Evolutionary conservation across 129 eudicot genomes (phyloP).

Genomic region (Rutidosis leptorrhynchoides): DNA sequence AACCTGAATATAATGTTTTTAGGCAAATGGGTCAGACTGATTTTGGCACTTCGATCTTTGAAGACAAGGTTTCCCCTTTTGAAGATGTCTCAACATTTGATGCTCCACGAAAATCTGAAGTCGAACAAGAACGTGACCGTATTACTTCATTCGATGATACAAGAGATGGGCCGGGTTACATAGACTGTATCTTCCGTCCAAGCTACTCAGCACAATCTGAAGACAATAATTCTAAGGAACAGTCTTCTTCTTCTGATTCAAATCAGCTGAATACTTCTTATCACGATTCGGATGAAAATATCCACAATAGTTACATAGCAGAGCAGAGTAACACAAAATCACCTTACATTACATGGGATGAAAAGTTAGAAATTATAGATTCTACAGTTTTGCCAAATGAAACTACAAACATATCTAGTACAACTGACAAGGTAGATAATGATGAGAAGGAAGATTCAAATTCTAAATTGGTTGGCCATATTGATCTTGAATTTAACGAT

Average conservation of each 20-base stretch:
- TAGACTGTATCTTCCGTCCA: slow-evolving; percentile 54
- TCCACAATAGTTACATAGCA: slow-evolving; percentile 18
- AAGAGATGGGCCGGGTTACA: slow-evolving; percentile 47
- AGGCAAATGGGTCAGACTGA: slow-evolving; percentile 21
- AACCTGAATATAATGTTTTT: no score
- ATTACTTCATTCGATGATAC: slow-evolving; percentile 44
- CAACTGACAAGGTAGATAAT: slow-evolving; percentile 33
- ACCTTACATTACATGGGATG: slow-evolving; percentile 71
- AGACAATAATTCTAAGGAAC: slow-evolving; percentile 47
- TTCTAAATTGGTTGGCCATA: slow-evolving; percentile 20
- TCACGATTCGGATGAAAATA: slow-evolving; percentile 44
- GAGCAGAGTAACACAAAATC: slow-evolving; percentile 45
- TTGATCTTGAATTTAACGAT: slow-evolving; percentile 28
- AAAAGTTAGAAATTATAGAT: slow-evolving; percentile 63
- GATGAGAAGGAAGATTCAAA: slow-evolving; percentile 35
- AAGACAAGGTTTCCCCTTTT: slow-evolving; percentile 45
- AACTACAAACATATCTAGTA: slow-evolving; percentile 26
- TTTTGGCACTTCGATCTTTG: slow-evolving; percentile 33
- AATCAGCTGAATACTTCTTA: slow-evolving; percentile 26
- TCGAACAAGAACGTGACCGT: slow-evolving; percentile 49
- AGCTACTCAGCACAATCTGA: slow-evolving; percentile 49
- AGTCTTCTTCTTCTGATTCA: slow-evolving; percentile 35
- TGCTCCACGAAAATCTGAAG: slow-evolving; percentile 27
- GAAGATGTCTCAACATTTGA: slow-evolving; percentile 43
- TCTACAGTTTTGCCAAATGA: slow-evolving; percentile 33